Conservation (phyloP, 108 stramenopile species). For the Nannochloropsis gaditana region DNA sequence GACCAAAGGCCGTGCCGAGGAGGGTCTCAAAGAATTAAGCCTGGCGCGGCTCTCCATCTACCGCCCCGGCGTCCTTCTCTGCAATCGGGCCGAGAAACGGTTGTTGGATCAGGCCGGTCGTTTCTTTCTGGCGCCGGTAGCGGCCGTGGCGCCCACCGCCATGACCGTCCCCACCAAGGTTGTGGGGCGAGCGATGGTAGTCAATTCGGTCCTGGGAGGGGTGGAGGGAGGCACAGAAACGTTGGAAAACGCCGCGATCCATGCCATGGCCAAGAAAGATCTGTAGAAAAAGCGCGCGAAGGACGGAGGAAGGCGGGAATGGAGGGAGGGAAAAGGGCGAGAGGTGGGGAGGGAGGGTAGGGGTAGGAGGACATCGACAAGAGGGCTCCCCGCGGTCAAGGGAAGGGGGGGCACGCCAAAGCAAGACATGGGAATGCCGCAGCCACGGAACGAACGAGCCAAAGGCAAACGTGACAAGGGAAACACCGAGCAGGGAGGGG, state of each 20-base stretch:
- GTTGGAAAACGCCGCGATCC: background rate
- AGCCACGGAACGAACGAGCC: no score
- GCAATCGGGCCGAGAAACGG: background rate
- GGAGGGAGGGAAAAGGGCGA: no score
- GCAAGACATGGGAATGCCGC: no score
- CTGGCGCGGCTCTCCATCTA: background rate
- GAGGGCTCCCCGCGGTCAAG: no score
- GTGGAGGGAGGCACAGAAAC: background rate
- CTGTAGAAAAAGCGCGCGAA: background rate
- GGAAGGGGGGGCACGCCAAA: no score
- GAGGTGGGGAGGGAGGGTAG: no score
- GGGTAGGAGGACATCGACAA: no score
- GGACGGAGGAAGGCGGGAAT: no score
- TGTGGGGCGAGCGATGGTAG: background rate
- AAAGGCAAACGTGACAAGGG: no score
- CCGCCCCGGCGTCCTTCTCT: background rate
- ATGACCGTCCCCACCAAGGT: background rate
- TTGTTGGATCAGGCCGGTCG: background rate
- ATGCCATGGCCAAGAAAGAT: background rate
- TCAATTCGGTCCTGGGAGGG: background rate
- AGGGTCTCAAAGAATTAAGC: background rate
- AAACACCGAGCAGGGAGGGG: no score
- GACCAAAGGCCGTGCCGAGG: background rate
- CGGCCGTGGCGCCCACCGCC: background rate
- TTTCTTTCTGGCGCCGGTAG: background rate